These are phyloP conservation scores for Pythium dissimile DNA, from an alignment of 352 stramenopile species.

Conservation along the genomic window DNA sequence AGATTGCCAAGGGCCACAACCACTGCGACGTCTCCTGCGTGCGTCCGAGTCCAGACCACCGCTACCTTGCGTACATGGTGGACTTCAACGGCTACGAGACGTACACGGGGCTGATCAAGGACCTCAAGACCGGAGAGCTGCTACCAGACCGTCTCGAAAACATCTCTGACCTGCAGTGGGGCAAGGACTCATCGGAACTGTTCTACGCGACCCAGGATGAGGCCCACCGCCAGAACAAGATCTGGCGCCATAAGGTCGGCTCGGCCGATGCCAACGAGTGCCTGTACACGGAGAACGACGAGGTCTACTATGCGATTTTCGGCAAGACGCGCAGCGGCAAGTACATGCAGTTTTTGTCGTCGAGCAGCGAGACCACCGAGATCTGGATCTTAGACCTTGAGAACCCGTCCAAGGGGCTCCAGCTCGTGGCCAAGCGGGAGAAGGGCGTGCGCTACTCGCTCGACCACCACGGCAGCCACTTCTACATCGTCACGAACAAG, in stretches of 20 bases:
- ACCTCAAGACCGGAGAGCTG: constrained; percentile 69
- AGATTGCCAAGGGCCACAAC: constrained; percentile 82
- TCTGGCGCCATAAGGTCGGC: constrained; percentile 91
- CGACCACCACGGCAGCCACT: constrained; percentile 85
- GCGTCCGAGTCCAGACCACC: constrained; percentile 84
- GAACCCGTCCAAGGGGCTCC: constrained; percentile 38
- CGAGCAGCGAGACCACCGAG: constrained; percentile 92
- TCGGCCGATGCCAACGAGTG: constrained; percentile 76
- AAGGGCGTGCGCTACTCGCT: constrained; percentile 81
- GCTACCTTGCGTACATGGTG: constrained; percentile 92
- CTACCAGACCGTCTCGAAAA: constrained; percentile 77
- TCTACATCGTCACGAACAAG: constrained; percentile 94
- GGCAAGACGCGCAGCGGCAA: constrained; percentile 90
- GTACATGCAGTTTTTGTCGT: constrained; percentile 90
- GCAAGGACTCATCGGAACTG: constrained; percentile 82
- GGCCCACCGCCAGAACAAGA: constrained; percentile 90
- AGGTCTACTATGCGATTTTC: constrained; percentile 91
- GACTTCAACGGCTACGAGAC: constrained; percentile 94
- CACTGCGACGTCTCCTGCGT: constrained; percentile 83
- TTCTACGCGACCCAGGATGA: constrained; percentile 94
- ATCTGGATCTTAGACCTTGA: constrained; percentile 71
- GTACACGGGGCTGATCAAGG: constrained; percentile 89
- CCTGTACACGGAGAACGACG: constrained; percentile 94
- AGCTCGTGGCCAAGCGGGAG: constrained; percentile 60
- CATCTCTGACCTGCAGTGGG: constrained; percentile 90